Evolutionary conservation across 371 early-diverging fungal species (phyloP).

Genomic region (Mucor indicus): DNA sequence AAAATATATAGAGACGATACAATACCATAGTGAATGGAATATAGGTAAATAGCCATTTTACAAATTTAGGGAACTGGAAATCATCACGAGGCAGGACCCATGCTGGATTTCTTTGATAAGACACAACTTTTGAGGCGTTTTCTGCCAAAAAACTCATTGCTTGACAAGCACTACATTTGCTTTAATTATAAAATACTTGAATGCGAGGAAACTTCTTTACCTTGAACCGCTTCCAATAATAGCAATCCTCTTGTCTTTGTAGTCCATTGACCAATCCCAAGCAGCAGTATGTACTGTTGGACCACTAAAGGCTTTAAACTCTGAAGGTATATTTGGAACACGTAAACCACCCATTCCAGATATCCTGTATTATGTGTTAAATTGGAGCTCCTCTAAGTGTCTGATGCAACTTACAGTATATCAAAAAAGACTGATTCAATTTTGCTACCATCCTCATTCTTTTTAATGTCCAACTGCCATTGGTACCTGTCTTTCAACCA

Average conservation of each 20-base stretch:
- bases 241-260: conserved; percentile 49
- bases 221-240: conserved; percentile 55
- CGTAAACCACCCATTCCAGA: conserved; percentile 41
- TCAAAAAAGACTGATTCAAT: conserved; percentile 6
- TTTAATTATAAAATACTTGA: too few species aligned
- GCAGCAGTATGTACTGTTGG: conserved; percentile 46
- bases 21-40: conserved; percentile 30
- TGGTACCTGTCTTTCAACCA: conserved; percentile 8
- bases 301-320: conserved; percentile 46
- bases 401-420: conserved; percentile 32
- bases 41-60: conserved; percentile 36
- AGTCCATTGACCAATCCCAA: conserved; percentile 46
- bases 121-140: conserved; percentile 32
- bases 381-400: not conserved
- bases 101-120: conserved; percentile 48
- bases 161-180: conserved; percentile 39
- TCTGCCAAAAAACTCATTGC: conserved; percentile 37
- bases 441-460: conserved; percentile 34
- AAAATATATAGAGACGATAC: conserved; percentile 17
- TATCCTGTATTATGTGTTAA: not conserved
- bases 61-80: conserved; percentile 9
- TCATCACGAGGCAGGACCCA: conserved; percentile 36
- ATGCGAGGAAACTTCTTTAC: conserved; percentile 22
- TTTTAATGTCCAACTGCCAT: conserved; percentile 42
- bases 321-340: conserved; percentile 49